Percentiles rank a stretch among this genome's conserved stretches.
Evolutionary conservation across 1,284 basidiomycete species (phyloP).

Genomic region (Irpex rosettiformis): DNA sequence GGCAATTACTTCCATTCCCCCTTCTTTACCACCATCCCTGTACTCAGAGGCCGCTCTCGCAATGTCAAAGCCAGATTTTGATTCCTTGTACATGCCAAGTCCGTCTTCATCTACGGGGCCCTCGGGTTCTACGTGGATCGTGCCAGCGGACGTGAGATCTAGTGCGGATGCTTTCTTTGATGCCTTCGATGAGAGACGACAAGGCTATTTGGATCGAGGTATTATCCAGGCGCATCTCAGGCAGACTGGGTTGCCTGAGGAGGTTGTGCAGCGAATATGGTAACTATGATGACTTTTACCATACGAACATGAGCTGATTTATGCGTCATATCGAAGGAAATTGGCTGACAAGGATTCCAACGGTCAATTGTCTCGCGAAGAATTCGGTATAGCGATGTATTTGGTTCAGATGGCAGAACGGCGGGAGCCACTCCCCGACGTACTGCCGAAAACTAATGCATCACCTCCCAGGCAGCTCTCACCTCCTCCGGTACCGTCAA

Average conservation of each 20-base stretch:
- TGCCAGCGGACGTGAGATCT: constrained; percentile 16
- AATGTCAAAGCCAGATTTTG: constrained; percentile 1
- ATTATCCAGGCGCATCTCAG: constrained; percentile 20
- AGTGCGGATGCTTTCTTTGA: constrained; percentile 25
- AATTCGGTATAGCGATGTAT: constrained; percentile 23
- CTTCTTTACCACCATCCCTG: constrained; percentile 74
- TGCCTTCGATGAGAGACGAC: constrained; percentile 21
- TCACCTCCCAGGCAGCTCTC: constrained; percentile 2
- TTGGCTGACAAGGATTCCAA: constrained; percentile 21
- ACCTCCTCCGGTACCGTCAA: not conserved
- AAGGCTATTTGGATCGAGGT: constrained; percentile 21
- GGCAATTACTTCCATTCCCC: constrained; percentile 70
- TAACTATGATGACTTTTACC: constrained; percentile 6
- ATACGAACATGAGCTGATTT: not conserved
- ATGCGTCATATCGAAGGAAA: constrained; percentile 16
- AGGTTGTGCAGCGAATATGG: constrained; percentile 22
- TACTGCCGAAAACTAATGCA: constrained; percentile 13
- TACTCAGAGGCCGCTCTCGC: constrained; percentile 73
- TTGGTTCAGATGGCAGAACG: constrained; percentile 20
- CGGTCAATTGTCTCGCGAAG: constrained; percentile 22
- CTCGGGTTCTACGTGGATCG: constrained; percentile 16
- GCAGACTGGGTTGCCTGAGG: constrained; percentile 21
- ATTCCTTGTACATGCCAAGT: not conserved
- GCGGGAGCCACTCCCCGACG: constrained; percentile 18
- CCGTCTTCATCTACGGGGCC: not conserved